These are phyloP conservation scores for Solanum medicagineum DNA, from an alignment of 257 asterid genomes.

Conservation along the genomic window DNA sequence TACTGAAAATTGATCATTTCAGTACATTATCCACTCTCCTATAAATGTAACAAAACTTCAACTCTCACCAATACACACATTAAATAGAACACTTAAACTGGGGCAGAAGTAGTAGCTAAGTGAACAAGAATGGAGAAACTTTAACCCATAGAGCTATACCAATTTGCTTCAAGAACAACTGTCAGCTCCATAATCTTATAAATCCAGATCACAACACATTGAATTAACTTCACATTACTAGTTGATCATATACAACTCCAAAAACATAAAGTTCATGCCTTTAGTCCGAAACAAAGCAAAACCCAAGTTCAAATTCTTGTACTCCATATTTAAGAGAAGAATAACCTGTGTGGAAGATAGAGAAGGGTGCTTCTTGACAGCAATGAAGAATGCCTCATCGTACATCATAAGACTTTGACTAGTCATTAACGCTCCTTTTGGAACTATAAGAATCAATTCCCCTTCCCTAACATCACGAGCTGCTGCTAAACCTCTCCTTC, in stretches of 20 bases:
- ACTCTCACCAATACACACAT: not conserved
- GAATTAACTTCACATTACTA: not conserved
- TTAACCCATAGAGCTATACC: not conserved
- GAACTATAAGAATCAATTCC: conserved; percentile 71
- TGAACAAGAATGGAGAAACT: not conserved
- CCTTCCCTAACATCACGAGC: conserved; percentile 59
- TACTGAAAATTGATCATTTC: not conserved
- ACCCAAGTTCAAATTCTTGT: not conserved
- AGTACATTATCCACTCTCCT: not conserved
- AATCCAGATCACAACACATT: not conserved
- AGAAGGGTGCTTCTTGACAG: conserved; percentile 25
- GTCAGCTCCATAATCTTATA: not conserved
- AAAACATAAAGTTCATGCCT: not conserved
- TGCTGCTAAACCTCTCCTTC: conserved; percentile 89
- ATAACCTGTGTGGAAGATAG: conserved; percentile 67
- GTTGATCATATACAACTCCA: not conserved
- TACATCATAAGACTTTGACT: conserved; percentile 33
- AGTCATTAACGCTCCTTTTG: conserved; percentile 58
- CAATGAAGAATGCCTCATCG: conserved; percentile 29
- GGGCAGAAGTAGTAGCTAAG: not conserved
- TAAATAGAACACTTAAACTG: not conserved
- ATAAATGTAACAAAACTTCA: not conserved
- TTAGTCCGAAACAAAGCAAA: not conserved
- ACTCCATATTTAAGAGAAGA: not conserved
- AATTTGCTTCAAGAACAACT: not conserved